Evolutionary conservation across 2,329 filamentous ascomycete genomes (phyloP), one percentile per base, ranked within the genome.

Genomic region (Dactylonectria macrodidyma): DNA sequence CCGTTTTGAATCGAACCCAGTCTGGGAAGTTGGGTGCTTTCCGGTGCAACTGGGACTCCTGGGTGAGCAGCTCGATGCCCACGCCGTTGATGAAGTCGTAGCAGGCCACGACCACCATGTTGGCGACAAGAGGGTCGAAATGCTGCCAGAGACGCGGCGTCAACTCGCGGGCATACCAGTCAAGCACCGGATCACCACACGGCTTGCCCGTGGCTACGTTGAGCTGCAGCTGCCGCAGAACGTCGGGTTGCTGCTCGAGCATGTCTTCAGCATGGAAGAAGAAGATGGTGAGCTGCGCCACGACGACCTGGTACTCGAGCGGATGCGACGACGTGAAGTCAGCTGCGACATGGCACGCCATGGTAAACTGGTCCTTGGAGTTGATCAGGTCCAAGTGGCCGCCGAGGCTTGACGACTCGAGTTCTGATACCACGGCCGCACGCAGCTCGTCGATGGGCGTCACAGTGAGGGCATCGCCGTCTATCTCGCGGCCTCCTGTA

Each of bases 71-170:
- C 62, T 64, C 62, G 50, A 64, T 74, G 26, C 67, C 71, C 5
- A 74, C 46, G 44, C 70, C 72, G 33, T 74, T 70, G 56, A 74
- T 47, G 61, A 73, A 74, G 14, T 71, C 73, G 44, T 72, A 68
- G 16, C 71, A 74, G 3, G 70, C 72, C 14, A 69, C 61, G 16
- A 61, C 59, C 22, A 71, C 46, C 62, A 64, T 64, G 47, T 54
- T 64, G 54, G 54, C 62, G 19, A 64, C 36, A 4, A 64, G 62
- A 16, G 62, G 55, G 30, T 64, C 62, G 38, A 64, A 64, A 24
- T 59, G 54, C 22, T 51, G 34, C 52, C 54, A 64, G 30, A 64
- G 34, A 1, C 30, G 51, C 14, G 62, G 62, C 8, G 48, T 59
- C 62, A 64, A 46, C 54, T 64, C 62, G 14, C 62, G 55, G 16